Evolutionary conservation across 305 asterid species (phyloP), one percentile per base, ranked within the genome.

Genomic region (Withania somnifera): DNA sequence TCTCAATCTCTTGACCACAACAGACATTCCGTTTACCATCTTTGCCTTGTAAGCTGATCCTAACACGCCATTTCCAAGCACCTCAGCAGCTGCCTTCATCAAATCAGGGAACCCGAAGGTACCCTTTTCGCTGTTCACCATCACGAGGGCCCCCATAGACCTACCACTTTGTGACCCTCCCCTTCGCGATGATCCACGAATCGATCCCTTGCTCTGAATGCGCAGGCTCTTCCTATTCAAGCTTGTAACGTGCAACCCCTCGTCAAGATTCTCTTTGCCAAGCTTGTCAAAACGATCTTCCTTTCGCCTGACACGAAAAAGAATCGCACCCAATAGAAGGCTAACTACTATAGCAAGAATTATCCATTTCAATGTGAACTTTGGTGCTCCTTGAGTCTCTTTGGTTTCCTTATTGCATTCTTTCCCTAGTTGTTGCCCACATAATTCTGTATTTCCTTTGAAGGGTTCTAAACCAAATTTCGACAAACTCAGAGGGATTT

Each of bases 21-120:
- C 98, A 0, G 94, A 80, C 45, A 90, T 24, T 28, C 98, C 98
- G 30, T 87, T 90, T 10, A 75, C 86, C 94, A 95, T 89, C 60
- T 83, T 82, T 0, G 99, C 99, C 81, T 91, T 95, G 69, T 94
- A 95, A 2, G 98, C 91, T 45, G 98, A 95, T 7, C 99, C 99
- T 83, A 95, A 28, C 6, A 91, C 89, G 2, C 98, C 97, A 68
- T 88, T 95, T 3, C 98, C 99, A 0, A 95, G 97, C 0, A 95
- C 97, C 84, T 94, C 98, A 5, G 99, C 99, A 20, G 98, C 98
- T 3, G 98, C 99, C 90, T 91, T 95, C 99, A 95, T 95, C 91
- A 95, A 63, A 84, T 95, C 99, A 30, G 86, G 89, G 82, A 95
- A 58, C 53, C 95, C 98, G 13, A 94, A 95, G 11, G 77, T n/a